phyloP scores from a whole-genome alignment of 208 protist genomes.

The Crithidia brevicula region DNA sequence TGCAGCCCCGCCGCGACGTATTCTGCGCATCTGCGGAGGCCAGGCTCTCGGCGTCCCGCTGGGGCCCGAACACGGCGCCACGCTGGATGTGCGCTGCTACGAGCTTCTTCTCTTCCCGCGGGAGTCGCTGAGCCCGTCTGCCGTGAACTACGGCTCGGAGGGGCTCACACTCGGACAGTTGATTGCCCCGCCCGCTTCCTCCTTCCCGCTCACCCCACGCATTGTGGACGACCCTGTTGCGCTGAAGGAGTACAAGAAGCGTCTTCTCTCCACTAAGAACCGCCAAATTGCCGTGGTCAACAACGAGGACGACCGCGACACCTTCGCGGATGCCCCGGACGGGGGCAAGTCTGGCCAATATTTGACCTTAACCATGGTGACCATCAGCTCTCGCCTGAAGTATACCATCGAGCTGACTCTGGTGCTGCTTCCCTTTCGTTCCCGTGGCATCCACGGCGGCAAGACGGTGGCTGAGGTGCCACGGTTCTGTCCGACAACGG shows the following conservation, averaged over 20 bases:
- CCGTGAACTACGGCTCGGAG: conserved; percentile 64
- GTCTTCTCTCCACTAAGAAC: conserved; percentile 48
- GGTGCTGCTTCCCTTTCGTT: conserved; percentile 73
- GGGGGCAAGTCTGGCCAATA: conserved; percentile 24
- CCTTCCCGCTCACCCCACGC: conserved; percentile 73
- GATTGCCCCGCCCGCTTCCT: conserved; percentile 58
- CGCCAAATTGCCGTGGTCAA: conserved; percentile 46
- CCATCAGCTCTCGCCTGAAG: conserved; percentile 59
- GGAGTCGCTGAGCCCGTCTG: conserved; percentile 50
- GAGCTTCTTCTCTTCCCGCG: conserved; percentile 76
- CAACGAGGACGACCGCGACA: conserved; percentile 58
- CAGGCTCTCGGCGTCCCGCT: conserved; percentile 44
- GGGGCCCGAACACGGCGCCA: conserved; percentile 19
- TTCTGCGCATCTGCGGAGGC: conserved; percentile 84
- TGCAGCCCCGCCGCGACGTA: conserved; percentile 46
- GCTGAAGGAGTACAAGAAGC: conserved; percentile 72
- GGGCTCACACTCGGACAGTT: conserved; percentile 68
- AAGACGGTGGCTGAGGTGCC: conserved; percentile 72
- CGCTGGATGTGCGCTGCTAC: conserved; percentile 70
- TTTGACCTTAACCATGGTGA: conserved; percentile 74
- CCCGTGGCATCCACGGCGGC: conserved; percentile 31
- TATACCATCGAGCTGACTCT: conserved; percentile 77
- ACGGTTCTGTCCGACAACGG: conserved; percentile 53
- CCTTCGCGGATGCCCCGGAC: conserved; percentile 34
- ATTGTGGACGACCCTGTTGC: conserved; percentile 56